A percentile compares a stretch with the other conserved stretches of the same genome.
phyloP scores from a whole-genome alignment of 345 rosid genomes.

The Gossypium sturtianum region DNA sequence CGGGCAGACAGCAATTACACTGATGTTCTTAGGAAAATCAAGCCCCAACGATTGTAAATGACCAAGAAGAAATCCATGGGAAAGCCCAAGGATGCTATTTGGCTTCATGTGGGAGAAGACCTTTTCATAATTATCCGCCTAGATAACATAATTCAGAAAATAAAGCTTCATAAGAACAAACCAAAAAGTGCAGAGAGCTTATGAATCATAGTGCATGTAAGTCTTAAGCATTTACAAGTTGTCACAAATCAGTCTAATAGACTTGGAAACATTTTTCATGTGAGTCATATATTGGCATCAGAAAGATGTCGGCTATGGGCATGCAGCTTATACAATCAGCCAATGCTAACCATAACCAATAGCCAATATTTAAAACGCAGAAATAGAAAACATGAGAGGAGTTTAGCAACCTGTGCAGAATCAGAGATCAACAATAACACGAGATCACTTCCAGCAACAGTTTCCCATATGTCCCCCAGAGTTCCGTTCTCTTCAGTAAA shows the following conservation, averaged over 20 bases:
- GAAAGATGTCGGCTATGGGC: neutral
- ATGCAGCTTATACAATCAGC: neutral
- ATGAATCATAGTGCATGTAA: neutral
- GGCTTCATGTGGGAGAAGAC: conserved; percentile 86
- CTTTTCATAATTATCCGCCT: conserved; percentile 91
- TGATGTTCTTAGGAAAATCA: conserved; percentile 77
- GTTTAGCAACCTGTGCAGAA: conserved; percentile 37
- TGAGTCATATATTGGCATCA: neutral
- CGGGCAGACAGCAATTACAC: conserved; percentile 83
- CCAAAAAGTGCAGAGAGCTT: neutral
- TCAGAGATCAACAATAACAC: conserved; percentile 40
- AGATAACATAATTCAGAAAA: conserved; percentile 7
- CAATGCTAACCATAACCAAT: neutral
- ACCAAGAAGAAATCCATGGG: conserved; percentile 89
- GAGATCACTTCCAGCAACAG: conserved; percentile 41
- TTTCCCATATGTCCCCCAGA: conserved; percentile 43
- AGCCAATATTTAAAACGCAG: neutral
- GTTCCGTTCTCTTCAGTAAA: conserved; percentile 43
- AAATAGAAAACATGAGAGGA: neutral
- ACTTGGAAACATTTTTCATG: neutral
- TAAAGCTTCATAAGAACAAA: neutral
- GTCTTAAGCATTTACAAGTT: neutral
- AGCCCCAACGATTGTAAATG: conserved; percentile 71
- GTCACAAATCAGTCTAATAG: neutral
- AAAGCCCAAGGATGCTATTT: conserved; percentile 92